phyloP scores from a whole-genome alignment of 306 rosid species.

The Benincasa hispida region DNA sequence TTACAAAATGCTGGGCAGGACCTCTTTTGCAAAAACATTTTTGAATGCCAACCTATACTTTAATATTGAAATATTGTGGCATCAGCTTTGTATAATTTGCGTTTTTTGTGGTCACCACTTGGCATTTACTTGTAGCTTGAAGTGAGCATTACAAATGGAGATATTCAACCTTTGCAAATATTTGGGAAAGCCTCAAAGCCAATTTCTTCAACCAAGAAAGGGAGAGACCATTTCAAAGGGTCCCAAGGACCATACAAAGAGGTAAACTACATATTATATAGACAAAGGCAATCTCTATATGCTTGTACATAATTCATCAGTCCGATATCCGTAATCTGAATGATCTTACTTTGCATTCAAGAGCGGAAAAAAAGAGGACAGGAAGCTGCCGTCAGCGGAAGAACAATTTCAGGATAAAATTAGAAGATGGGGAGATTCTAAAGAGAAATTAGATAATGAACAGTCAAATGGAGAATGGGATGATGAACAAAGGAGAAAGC shows the following conservation, averaged over 20 bases:
- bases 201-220: slow-evolving; percentile 16
- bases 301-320: neutral
- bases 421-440: slow-evolving; percentile 16
- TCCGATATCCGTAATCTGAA: neutral
- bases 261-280: slow-evolving; percentile 21
- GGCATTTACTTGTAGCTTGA: slow-evolving; percentile 40
- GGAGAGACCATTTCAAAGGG: slow-evolving; percentile 19
- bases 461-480: slow-evolving; percentile 13
- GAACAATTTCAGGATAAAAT: slow-evolving; percentile 30
- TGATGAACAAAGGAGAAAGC: slow-evolving; percentile 23
- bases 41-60: neutral
- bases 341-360: slow-evolving; percentile 13
- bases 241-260: slow-evolving; percentile 23
- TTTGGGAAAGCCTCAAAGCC: slow-evolving; percentile 34
- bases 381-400: slow-evolving; percentile 36
- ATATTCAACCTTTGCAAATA: slow-evolving; percentile 54
- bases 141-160: slow-evolving; percentile 80
- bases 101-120: neutral
- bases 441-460: slow-evolving; percentile 10
- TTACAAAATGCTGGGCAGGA: neutral
- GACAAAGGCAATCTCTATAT: neutral
- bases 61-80: neutral
- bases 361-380: slow-evolving; percentile 32
- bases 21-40: neutral
- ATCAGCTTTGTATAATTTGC: too few relatives aligned